Conservation (phyloP, 23 red algal genomes). For the Gracilaria domingensis region DNA sequence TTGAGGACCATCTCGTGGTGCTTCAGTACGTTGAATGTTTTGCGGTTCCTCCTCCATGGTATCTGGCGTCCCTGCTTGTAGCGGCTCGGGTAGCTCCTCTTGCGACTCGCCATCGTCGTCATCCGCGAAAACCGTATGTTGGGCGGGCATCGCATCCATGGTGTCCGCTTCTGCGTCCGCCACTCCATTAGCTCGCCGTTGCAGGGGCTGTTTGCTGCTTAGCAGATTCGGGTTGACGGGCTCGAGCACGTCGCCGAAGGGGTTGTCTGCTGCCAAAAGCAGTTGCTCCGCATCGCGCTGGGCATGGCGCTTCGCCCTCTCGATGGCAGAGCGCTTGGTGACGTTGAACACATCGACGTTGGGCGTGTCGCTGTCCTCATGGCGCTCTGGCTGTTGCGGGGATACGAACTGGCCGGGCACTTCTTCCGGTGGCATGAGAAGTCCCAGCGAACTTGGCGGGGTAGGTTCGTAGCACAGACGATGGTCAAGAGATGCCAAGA, state of each 20-base stretch:
- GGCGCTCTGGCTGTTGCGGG: neutral
- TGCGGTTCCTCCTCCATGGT: neutral
- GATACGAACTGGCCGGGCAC: neutral
- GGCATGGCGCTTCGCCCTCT: neutral
- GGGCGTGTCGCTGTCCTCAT: neutral
- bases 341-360: constrained; percentile 20
- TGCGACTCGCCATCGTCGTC: neutral
- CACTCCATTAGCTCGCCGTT: neutral
- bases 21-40: neutral
- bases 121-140: neutral
- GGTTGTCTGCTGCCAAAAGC: neutral
- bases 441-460: neutral
- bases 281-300: neutral
- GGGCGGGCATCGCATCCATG: neutral
- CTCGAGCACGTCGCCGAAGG: neutral
- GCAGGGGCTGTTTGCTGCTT: neutral
- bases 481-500: constrained; percentile 36
- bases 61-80: neutral
- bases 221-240: neutral
- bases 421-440: neutral
- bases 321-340: constrained; percentile 4
- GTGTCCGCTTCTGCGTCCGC: neutral
- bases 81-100: neutral
- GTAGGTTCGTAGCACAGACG: neutral
- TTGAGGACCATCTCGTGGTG: neutral